Percentiles rank a stretch among this genome's conserved stretches.
phyloP scores from a whole-genome alignment of 2,329 filamentous ascomycete species.

The Colletotrichum spaethianum region DNA sequence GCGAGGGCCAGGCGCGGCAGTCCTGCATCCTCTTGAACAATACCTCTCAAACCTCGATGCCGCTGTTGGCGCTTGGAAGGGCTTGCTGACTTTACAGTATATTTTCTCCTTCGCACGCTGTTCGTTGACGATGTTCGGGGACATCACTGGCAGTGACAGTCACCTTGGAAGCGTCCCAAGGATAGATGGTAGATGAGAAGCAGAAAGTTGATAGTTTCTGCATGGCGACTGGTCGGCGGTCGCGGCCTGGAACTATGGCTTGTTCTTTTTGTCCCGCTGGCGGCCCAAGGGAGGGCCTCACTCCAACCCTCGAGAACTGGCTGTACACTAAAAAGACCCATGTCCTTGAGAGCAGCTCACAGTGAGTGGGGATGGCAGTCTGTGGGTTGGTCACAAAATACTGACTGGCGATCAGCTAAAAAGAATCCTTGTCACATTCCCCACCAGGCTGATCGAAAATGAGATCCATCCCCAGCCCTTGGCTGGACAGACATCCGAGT shows the following conservation, averaged over 20 bases:
- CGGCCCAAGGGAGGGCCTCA: conserved; percentile 9
- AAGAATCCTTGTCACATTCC: conserved; percentile 14
- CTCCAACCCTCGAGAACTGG: background rate
- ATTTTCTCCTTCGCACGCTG: background rate
- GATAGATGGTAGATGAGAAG: background rate
- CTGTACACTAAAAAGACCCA: background rate
- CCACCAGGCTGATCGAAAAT: background rate
- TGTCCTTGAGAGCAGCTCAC: conserved; percentile 16
- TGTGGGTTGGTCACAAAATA: conserved; percentile 7
- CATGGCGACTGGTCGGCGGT: background rate
- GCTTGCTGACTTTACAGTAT: background rate
- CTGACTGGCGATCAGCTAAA: conserved; percentile 29
- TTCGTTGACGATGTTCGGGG: background rate
- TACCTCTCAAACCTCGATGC: background rate
- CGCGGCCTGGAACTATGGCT: background rate
- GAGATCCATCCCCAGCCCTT: background rate
- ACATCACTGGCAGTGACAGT: background rate
- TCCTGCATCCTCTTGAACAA: background rate
- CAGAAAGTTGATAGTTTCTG: background rate
- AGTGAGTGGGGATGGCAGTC: conserved; percentile 10
- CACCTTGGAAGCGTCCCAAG: too few relatives aligned
- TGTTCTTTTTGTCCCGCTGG: background rate
- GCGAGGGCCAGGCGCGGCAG: background rate
- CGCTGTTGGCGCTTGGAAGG: background rate
- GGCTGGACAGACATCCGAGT: background rate